Conservation (phyloP, 805 yeast species). For the Zygosaccharomyces siamensis region DNA sequence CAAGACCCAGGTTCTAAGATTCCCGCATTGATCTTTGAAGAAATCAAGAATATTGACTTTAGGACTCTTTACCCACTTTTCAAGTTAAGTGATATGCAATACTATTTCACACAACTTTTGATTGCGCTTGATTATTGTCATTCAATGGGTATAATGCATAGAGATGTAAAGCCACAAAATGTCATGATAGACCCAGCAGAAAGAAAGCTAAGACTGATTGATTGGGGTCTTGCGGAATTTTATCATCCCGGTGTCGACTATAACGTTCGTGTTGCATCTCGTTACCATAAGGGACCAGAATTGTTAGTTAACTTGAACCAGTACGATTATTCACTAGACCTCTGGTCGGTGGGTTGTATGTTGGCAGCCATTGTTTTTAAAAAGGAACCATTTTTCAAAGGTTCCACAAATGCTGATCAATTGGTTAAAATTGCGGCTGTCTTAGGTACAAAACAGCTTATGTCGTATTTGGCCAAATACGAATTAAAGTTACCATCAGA, state of each 20-base stretch:
- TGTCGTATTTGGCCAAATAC: slow-evolving; percentile 63
- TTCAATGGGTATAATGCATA: slow-evolving; percentile 90
- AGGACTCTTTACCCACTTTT: slow-evolving; percentile 80
- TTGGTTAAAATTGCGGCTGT: slow-evolving; percentile 85
- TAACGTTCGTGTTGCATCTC: slow-evolving; percentile 86
- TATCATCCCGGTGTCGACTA: slow-evolving; percentile 87
- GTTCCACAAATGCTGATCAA: slow-evolving; percentile 87
- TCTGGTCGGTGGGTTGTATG: slow-evolving; percentile 93
- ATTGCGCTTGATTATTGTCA: slow-evolving; percentile 83
- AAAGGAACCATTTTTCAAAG: slow-evolving; percentile 90
- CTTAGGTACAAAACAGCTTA: slow-evolving; percentile 74
- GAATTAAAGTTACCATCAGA: slow-evolving; percentile 66
- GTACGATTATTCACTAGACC: slow-evolving; percentile 83
- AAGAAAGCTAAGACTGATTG: slow-evolving; percentile 66
- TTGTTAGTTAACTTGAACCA: slow-evolving; percentile 73
- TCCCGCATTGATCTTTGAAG: slow-evolving; percentile 85
- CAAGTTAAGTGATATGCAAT: slow-evolving; percentile 68
- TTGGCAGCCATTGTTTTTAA: slow-evolving; percentile 83
- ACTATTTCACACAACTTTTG: slow-evolving; percentile 76
- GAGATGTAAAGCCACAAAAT: slow-evolving; percentile 92
- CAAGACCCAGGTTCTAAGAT: slow-evolving; percentile 81
- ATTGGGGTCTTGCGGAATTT: slow-evolving; percentile 94
- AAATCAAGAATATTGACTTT: slow-evolving; percentile 79
- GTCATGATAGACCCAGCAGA: slow-evolving; percentile 82
- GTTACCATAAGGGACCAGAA: slow-evolving; percentile 92